Percentiles rank a stretch among this genome's conserved stretches.
Conservation (phyloP, 164 flowering plant species). For the Stephania cephalantha region DNA sequence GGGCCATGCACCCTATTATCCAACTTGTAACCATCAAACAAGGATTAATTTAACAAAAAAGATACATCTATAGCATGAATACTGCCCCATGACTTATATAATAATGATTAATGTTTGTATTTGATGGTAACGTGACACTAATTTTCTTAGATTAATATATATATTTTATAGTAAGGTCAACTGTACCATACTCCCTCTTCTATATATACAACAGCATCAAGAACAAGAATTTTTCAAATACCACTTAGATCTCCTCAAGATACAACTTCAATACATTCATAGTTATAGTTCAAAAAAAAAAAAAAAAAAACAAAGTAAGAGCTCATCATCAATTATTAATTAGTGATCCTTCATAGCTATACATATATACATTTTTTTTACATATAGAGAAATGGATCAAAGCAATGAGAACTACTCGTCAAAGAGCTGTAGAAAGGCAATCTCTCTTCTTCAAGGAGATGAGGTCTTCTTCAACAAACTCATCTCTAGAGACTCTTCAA, state of each 20-base stretch:
- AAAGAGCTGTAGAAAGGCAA: background rate
- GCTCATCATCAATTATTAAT: too few relatives aligned
- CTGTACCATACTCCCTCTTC: background rate
- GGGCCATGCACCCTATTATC: conserved; percentile 22
- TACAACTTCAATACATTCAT: background rate
- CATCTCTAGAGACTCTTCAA: conserved; percentile 38
- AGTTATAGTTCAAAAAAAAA: too few relatives aligned
- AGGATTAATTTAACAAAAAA: background rate
- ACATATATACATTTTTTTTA: background rate
- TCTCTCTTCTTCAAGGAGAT: conserved; percentile 27
- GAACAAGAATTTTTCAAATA: background rate
- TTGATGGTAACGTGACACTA: too few relatives aligned
- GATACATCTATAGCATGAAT: conserved; percentile 2
- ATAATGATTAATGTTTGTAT: too few relatives aligned
- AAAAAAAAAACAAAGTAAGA: too few relatives aligned
- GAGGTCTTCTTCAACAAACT: conserved; percentile 24
- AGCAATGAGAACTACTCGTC: background rate
- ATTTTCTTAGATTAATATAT: background rate
- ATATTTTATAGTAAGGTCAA: background rate
- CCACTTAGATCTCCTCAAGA: background rate
- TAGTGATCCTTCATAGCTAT: background rate
- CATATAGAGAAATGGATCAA: conserved; percentile 11
- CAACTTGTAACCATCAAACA: conserved; percentile 14
- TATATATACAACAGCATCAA: background rate
- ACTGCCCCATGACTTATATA: background rate